These are phyloP conservation scores for Picea engelmannii DNA, from an alignment of 83 land plant genomes.

Conservation along the genomic window DNA sequence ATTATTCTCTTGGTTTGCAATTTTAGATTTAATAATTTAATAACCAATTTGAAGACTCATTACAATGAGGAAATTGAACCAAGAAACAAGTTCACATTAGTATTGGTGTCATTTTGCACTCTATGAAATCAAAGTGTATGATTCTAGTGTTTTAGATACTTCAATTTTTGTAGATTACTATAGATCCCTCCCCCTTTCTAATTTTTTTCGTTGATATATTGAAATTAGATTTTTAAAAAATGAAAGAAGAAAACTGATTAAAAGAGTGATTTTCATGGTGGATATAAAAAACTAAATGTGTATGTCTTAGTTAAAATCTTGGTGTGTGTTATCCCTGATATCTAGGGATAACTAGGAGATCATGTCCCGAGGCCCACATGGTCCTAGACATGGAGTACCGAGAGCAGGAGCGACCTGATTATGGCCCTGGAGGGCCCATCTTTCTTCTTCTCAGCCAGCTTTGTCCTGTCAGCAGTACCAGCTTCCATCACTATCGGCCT, in stretches of 20 bases:
- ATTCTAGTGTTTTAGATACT: background rate
- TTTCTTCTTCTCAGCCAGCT: no score
- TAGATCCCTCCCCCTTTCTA: background rate
- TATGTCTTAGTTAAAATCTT: background rate
- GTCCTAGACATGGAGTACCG: no score
- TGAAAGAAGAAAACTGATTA: background rate
- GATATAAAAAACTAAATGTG: background rate
- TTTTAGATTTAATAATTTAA: background rate
- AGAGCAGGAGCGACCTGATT: no score
- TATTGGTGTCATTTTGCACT: background rate
- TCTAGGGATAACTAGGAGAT: no score
- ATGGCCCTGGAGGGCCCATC: no score
- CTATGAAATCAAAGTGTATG: background rate
- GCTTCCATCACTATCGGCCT: no score
- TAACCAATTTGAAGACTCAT: background rate
- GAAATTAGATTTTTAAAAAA: background rate
- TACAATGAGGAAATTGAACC: background rate
- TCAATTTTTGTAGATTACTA: background rate
- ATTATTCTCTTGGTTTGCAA: background rate
- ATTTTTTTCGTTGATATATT: background rate
- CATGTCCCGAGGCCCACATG: no score
- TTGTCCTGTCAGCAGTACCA: no score
- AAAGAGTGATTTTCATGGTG: background rate
- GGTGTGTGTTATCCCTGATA: no score
- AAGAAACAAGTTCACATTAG: background rate